A percentile compares a stretch with the other conserved stretches of the same genome.
These are phyloP conservation scores for Poronia punctata DNA, from an alignment of 495 filamentous ascomycete species.

Conservation along the genomic window DNA sequence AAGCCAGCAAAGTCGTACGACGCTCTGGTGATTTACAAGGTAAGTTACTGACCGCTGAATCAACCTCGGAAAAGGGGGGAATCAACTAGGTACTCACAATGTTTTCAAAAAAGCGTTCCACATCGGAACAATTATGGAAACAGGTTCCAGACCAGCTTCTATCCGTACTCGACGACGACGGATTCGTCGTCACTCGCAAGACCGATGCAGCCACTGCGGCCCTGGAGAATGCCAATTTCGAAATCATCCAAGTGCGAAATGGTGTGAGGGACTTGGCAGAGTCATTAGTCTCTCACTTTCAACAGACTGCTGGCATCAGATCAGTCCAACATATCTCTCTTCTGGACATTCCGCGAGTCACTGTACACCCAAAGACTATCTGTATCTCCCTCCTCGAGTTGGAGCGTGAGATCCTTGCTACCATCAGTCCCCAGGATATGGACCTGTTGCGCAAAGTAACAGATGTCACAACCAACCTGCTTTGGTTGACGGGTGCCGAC, in stretches of 20 bases:
- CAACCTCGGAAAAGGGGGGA: not conserved
- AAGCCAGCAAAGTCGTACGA: constrained; percentile 4
- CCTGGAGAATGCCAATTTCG: constrained; percentile 1
- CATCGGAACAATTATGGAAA: constrained; percentile 4
- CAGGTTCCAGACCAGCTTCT: not conserved
- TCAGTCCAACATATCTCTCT: constrained; percentile 1
- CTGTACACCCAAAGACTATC: constrained; percentile 6
- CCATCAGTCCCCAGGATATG: constrained; percentile 24
- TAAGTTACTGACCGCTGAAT: constrained; percentile 2
- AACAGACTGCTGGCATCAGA: not conserved
- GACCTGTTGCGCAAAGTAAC: constrained; percentile 22
- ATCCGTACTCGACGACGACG: not conserved
- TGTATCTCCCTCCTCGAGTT: constrained; percentile 19
- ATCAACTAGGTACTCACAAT: not conserved
- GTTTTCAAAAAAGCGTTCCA: too few species aligned
- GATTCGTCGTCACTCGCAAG: constrained; percentile 9
- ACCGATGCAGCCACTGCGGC: constrained; percentile 1
- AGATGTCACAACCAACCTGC: constrained; percentile 19
- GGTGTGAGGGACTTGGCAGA: not conserved
- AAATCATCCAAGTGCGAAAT: not conserved
- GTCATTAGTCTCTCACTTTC: too few species aligned
- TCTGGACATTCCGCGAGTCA: not conserved
- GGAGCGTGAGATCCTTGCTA: constrained; percentile 20
- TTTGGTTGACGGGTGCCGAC: constrained; percentile 28
- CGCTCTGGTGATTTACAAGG: constrained; percentile 7